Evolutionary conservation across 2,329 filamentous ascomycete species (phyloP).

Genomic region (Penicillium expansum): DNA sequence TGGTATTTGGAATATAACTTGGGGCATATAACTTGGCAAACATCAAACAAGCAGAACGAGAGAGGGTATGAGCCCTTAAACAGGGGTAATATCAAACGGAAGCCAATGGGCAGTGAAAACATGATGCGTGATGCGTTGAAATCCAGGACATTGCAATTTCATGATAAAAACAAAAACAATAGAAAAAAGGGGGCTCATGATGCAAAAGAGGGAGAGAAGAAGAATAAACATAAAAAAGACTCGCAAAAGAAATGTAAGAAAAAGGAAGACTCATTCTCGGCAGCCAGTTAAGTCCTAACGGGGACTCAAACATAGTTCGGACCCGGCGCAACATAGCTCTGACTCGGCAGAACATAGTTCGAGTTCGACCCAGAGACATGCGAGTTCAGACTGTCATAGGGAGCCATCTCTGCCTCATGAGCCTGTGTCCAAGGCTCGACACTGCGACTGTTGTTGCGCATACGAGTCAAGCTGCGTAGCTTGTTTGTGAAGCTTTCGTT

Average conservation of each 20-base stretch:
- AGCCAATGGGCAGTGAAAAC: background rate
- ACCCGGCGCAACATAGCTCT: slow-evolving; percentile 12
- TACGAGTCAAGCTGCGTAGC: slow-evolving; percentile 55
- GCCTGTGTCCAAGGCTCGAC: slow-evolving; percentile 25
- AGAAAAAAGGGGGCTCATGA: background rate
- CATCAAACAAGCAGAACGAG: slow-evolving; percentile 2
- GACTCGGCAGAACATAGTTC: slow-evolving; percentile 15
- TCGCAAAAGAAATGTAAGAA: background rate
- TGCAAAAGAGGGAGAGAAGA: slow-evolving; percentile 1
- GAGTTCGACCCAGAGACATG: slow-evolving; percentile 14
- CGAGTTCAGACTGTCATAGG: slow-evolving; percentile 29
- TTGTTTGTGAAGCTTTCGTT: slow-evolving; percentile 58
- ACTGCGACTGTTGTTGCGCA: slow-evolving; percentile 57
- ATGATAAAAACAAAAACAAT: slow-evolving; percentile 5
- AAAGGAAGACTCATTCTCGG: background rate
- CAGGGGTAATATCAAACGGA: background rate
- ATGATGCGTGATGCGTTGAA: slow-evolving; percentile 5
- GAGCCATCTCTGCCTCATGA: slow-evolving; percentile 21
- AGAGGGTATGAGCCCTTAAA: slow-evolving; percentile 14
- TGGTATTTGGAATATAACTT: slow-evolving; percentile 2
- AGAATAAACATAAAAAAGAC: background rate
- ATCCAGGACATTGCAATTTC: slow-evolving; percentile 9
- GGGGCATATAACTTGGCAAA: background rate
- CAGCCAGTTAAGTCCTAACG: background rate
- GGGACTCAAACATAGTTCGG: slow-evolving; percentile 1